Evolutionary conservation across 352 stramenopile species (phyloP).

Genomic region (Pythium periplocum): DNA sequence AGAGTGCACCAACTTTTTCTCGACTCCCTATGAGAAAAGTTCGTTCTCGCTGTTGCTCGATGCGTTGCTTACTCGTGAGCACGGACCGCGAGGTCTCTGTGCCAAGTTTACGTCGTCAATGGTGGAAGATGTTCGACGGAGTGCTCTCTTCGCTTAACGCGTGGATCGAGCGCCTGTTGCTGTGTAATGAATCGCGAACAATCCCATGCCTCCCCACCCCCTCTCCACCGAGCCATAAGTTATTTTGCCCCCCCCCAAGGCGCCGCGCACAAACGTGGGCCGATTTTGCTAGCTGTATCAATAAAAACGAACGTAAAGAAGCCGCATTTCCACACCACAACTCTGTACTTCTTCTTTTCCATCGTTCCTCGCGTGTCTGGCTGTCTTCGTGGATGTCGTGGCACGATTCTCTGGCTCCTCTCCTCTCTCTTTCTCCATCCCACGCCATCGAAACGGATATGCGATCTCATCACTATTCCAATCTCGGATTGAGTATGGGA

Average conservation of each 20-base stretch:
- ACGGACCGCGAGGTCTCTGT: conserved; percentile 19
- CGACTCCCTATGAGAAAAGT: conserved; percentile 56
- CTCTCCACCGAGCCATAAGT: conserved; percentile 4
- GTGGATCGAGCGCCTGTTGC: conserved; percentile 9
- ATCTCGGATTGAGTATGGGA: no score
- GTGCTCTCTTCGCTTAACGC: conserved; percentile 47
- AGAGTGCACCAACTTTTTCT: conserved; percentile 31
- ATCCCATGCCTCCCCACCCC: conserved; percentile 1
- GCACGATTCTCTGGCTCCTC: no score
- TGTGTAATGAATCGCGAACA: not conserved
- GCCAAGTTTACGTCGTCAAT: conserved; percentile 45
- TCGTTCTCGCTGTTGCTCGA: conserved; percentile 46
- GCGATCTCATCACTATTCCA: no score
- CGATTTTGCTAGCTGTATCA: no score
- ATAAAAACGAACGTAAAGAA: no score
- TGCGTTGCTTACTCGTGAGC: conserved; percentile 19
- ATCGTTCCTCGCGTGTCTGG: no score
- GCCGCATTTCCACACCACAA: no score
- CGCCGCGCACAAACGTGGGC: no score
- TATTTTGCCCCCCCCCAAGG: conserved; percentile 10
- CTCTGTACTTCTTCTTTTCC: no score
- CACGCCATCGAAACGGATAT: no score
- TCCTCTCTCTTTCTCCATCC: no score
- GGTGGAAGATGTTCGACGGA: conserved; percentile 52
- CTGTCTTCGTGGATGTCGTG: no score